Base-by-base conservation (phyloP, 1,139 yeast genomes). In the Pichia sp. region DNA sequence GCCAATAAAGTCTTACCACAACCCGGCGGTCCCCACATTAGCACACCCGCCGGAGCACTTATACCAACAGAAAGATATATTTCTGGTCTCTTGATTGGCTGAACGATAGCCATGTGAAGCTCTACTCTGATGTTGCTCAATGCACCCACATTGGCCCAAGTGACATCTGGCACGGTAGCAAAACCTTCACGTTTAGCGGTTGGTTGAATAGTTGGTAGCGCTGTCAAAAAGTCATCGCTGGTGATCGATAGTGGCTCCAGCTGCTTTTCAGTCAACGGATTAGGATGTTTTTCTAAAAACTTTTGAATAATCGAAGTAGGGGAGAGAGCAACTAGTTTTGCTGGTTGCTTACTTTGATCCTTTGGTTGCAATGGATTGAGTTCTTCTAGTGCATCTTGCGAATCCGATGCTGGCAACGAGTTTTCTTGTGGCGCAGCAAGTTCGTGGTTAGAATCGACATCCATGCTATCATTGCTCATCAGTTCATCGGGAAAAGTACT, bases 21-120 rank as follows among this genome's bases (percentile, higher is more conserved):
- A 27, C 98, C 98, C 3, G 98, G 98, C 2, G 98, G 99, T 0
- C 99, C 99, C 98, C 98, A 92, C 72, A 92, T 75, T 27, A 92
- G 68, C 0, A 92, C 98, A 45, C 99, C 99, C 0, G 97, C 90
- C 1, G 98, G 97, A 0, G 97, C 96, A 44, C 88, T 79, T 36
- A 92, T 90, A 63, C 99, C 99, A 8, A 92, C 97, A 52, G 82
- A 80, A 52, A 79, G 80, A 59, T 85, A 92, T 26, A 92, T 67
- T 52, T 90, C 97, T 1, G 99, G 99, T 53, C 88, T 79, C 56
- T 84, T 82, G 54, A 92, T 90, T 1, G 98, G 98, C 60, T 90
- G 97, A 1, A 94, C 98, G 52, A 92, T 88, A 26, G 97, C 95
- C 92, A 90, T 88, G 60, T 92, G 96, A 33, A 92, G 69, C 62